A percentile compares a stretch with the other conserved stretches of the same genome.
These are phyloP conservation scores for Aspergillus sergii DNA, from an alignment of 2,329 filamentous ascomycete species.

Conservation along the genomic window DNA sequence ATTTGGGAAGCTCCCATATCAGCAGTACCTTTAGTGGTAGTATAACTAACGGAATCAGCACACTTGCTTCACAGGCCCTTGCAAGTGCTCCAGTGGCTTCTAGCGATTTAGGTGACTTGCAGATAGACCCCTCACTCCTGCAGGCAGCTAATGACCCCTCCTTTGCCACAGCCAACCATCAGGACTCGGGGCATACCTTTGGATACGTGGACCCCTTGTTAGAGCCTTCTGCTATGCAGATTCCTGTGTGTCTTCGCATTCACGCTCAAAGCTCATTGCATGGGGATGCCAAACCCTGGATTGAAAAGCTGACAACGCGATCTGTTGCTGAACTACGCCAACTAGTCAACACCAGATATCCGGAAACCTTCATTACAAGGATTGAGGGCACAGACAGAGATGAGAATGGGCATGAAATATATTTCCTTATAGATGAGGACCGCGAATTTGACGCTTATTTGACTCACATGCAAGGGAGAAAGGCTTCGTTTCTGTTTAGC, in stretches of 20 bases:
- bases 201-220: conserved; percentile 43
- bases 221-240: conserved; percentile 38
- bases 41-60: conserved; percentile 46
- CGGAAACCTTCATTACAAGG: conserved; percentile 59
- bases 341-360: conserved; percentile 63
- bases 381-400: conserved; percentile 69
- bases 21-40: conserved; percentile 24
- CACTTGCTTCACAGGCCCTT: conserved; percentile 47
- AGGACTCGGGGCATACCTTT: conserved; percentile 34
- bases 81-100: conserved; percentile 43
- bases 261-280: conserved; percentile 63
- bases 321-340: conserved; percentile 66
- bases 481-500: conserved; percentile 56
- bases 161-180: conserved; percentile 37
- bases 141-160: conserved; percentile 58
- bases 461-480: conserved; percentile 60
- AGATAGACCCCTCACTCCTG: conserved; percentile 66
- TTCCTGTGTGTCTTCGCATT: conserved; percentile 70
- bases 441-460: conserved; percentile 74
- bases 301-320: conserved; percentile 61
- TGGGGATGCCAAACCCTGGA: conserved; percentile 58
- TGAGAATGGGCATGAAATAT: conserved; percentile 61
- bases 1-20: conserved; percentile 25
- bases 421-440: conserved; percentile 68
- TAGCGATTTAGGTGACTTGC: conserved; percentile 54